These are phyloP conservation scores for Centaurea solstitialis DNA, from an alignment of 129 eudicot species.

Conservation along the genomic window DNA sequence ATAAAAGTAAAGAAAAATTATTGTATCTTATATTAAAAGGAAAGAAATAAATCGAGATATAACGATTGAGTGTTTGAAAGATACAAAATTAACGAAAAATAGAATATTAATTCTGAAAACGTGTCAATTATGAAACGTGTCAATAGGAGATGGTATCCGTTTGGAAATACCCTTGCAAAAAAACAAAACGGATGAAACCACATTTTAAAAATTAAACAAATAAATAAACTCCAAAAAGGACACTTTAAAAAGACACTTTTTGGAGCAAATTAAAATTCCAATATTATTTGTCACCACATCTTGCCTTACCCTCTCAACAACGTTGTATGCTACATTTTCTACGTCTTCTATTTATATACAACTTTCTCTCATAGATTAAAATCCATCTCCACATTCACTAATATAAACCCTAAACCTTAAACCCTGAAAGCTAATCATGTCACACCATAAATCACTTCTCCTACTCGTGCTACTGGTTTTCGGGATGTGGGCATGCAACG, in stretches of 20 bases:
- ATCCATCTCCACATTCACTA: not conserved
- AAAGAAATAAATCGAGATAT: no score
- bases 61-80: no score
- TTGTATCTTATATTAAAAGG: no score
- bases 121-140: no score
- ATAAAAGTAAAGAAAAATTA: no score
- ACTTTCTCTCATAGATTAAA: not conserved
- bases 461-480: conserved; percentile 6
- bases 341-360: conserved; percentile 7
- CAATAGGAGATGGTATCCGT: no score
- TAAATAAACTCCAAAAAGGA: not conserved
- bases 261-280: not conserved
- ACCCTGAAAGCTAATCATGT: conserved; percentile 3
- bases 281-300: not conserved
- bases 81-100: no score
- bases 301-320: conserved; percentile 11
- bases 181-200: no score
- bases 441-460: not conserved
- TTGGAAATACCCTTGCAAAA: no score
- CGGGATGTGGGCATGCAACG: conserved; percentile 29
- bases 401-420: not conserved
- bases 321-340: not conserved
- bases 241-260: conserved; percentile 1
- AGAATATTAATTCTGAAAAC: no score
- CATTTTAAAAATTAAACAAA: not conserved